phyloP scores from a whole-genome alignment of 129 eudicot genomes.

The Chrysanthemum lavandulifolium region DNA sequence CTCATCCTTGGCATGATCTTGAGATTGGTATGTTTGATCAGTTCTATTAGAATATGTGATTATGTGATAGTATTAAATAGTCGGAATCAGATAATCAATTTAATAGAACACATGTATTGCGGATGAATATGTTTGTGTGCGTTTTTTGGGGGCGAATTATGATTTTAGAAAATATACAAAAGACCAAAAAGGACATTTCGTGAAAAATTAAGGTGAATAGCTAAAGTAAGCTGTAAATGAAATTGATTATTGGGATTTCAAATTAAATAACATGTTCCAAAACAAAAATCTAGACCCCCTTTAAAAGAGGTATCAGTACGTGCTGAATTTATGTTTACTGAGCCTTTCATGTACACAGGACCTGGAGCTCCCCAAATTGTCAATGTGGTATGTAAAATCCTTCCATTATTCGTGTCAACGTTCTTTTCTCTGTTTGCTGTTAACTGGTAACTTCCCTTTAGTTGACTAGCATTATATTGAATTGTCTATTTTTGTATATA shows the following conservation, averaged over 20 bases:
- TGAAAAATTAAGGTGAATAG: no score
- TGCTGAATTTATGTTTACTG: background rate
- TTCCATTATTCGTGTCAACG: background rate
- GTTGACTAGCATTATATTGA: background rate
- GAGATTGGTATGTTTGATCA: slow-evolving; percentile 36
- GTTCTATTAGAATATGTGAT: background rate
- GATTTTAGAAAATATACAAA: no score
- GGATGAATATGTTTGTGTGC: background rate
- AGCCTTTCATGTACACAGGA: slow-evolving; percentile 38
- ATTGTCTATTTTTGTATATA: background rate
- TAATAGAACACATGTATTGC: background rate
- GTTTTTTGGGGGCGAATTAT: background rate
- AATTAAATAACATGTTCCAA: background rate
- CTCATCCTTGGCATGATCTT: slow-evolving; percentile 66
- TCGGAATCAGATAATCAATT: background rate
- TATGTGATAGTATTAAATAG: background rate
- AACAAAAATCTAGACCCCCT: background rate
- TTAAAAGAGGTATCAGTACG: no score
- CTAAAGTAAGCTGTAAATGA: no score
- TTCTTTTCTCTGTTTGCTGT: background rate
- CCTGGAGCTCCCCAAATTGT: slow-evolving; percentile 66
- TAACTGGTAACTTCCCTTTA: background rate
- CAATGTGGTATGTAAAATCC: slow-evolving; percentile 53
- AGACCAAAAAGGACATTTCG: no score
- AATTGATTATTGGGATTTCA: no score